Evolutionary conservation across 1,284 basidiomycete genomes (phyloP).

Genomic region (Coniferiporia sulphurascens): DNA sequence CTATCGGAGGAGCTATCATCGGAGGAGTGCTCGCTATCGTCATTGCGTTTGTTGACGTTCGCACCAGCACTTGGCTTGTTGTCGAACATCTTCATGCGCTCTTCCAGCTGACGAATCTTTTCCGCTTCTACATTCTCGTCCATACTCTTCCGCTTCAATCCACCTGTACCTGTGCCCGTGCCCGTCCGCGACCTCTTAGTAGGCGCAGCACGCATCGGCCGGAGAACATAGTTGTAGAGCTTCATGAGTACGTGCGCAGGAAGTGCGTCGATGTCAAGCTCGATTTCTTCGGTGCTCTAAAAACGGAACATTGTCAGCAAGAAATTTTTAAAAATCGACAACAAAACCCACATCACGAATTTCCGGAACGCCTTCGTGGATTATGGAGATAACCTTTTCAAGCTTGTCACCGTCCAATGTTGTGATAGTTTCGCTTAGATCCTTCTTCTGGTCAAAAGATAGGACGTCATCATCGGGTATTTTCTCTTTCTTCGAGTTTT

Average conservation of each 20-base stretch:
- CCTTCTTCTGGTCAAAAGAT: constrained; percentile 93
- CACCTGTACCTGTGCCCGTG: constrained; percentile 80
- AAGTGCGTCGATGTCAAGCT: constrained; percentile 90
- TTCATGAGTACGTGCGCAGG: constrained; percentile 81
- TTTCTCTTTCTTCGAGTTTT: constrained; percentile 33
- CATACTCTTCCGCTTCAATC: constrained; percentile 87
- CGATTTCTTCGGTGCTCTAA: constrained; percentile 92
- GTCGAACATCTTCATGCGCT: constrained; percentile 73
- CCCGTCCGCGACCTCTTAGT: constrained; percentile 63
- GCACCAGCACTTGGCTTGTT: constrained; percentile 34
- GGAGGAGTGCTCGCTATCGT: constrained; percentile 69
- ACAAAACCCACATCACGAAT: constrained; percentile 74
- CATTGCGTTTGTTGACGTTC: constrained; percentile 32
- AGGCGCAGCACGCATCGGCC: constrained; percentile 55
- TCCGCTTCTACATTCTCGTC: constrained; percentile 85
- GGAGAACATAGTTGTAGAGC: constrained; percentile 90
- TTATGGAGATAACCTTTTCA: constrained; percentile 86
- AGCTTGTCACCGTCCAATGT: constrained; percentile 74
- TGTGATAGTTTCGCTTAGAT: constrained; percentile 88
- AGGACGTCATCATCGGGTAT: constrained; percentile 62
- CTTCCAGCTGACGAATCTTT: constrained; percentile 85
- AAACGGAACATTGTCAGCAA: constrained; percentile 6
- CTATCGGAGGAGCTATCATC: constrained; percentile 72
- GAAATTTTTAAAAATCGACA: constrained; percentile 12
- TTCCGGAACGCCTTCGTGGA: constrained; percentile 84